phyloP scores from a whole-genome alignment of 2,329 filamentous ascomycete species.

The Beauveria pseudobassiana region DNA sequence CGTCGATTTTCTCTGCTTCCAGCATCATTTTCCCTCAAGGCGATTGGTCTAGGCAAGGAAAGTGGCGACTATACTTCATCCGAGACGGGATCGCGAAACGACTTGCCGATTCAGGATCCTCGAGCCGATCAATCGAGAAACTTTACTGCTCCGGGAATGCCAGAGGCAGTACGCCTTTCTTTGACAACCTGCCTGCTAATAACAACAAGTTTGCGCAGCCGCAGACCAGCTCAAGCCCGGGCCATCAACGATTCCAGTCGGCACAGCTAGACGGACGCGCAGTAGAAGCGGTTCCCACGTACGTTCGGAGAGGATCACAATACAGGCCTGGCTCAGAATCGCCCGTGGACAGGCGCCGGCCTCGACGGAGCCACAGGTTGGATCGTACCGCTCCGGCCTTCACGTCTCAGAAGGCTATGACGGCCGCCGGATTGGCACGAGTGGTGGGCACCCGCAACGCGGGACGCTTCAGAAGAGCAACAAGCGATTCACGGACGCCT shows the following conservation, averaged over 20 bases:
- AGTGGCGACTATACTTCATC: slow-evolving; percentile 38
- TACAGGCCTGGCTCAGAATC: slow-evolving; percentile 47
- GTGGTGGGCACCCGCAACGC: slow-evolving; percentile 29
- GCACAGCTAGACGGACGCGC: slow-evolving; percentile 31
- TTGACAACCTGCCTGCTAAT: slow-evolving; percentile 24
- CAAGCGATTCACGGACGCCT: slow-evolving; percentile 83
- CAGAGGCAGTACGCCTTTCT: slow-evolving; percentile 29
- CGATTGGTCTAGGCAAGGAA: slow-evolving; percentile 54
- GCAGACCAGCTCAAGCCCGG: slow-evolving; percentile 24
- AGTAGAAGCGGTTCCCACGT: slow-evolving; percentile 37
- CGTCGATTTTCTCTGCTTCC: slow-evolving; percentile 67
- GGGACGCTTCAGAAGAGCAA: slow-evolving; percentile 74
- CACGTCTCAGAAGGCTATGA: slow-evolving; percentile 36
- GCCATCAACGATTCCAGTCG: slow-evolving; percentile 35
- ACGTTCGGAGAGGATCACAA: slow-evolving; percentile 37
- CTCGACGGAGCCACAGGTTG: slow-evolving; percentile 31
- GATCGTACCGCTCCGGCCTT: slow-evolving; percentile 37
- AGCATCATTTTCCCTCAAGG: slow-evolving; percentile 54
- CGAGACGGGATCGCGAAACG: slow-evolving; percentile 43
- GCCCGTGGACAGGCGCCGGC: slow-evolving; percentile 41
- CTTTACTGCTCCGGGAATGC: slow-evolving; percentile 29
- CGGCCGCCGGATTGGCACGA: slow-evolving; percentile 29
- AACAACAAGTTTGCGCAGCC: background rate
- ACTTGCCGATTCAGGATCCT: slow-evolving; percentile 43
- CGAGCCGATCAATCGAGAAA: slow-evolving; percentile 23